phyloP scores from a whole-genome alignment of 2,329 filamentous ascomycete genomes.

The Cytospora piceicola region DNA sequence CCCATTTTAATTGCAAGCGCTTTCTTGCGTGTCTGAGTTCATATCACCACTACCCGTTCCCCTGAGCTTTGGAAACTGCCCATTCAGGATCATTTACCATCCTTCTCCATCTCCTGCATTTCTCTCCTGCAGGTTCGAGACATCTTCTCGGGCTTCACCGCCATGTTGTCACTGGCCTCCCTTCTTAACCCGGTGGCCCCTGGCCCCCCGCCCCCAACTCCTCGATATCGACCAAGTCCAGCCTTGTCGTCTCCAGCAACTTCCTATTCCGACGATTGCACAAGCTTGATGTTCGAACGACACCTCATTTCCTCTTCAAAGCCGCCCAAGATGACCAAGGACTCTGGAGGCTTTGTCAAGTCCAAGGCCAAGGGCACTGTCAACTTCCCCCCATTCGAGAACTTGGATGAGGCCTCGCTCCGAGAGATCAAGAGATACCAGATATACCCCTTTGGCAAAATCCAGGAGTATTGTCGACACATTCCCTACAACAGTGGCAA shows the following conservation, averaged over 20 bases:
- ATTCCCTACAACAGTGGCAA: slow-evolving; percentile 96
- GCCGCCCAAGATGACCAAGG: slow-evolving; percentile 65
- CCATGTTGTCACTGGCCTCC: slow-evolving; percentile 68
- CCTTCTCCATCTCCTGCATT: slow-evolving; percentile 40
- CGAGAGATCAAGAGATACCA: slow-evolving; percentile 65
- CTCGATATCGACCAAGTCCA: slow-evolving; percentile 49
- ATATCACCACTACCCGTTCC: slow-evolving; percentile 31
- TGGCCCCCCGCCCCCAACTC: slow-evolving; percentile 43
- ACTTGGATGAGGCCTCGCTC: slow-evolving; percentile 59
- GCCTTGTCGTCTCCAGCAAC: slow-evolving; percentile 42
- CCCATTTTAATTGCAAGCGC: slow-evolving; percentile 38
- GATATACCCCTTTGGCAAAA: slow-evolving; percentile 68
- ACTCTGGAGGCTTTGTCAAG: slow-evolving; percentile 64
- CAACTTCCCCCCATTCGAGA: slow-evolving; percentile 76
- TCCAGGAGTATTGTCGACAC: slow-evolving; percentile 66
- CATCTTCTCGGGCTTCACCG: slow-evolving; percentile 41
- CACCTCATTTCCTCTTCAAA: slow-evolving; percentile 41
- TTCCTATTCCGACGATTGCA: slow-evolving; percentile 41
- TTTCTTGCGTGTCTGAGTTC: slow-evolving; percentile 40
- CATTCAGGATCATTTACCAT: slow-evolving; percentile 34
- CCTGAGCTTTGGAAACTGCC: slow-evolving; percentile 16
- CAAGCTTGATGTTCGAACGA: slow-evolving; percentile 35
- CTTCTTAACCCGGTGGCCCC: slow-evolving; percentile 66
- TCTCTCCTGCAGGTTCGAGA: slow-evolving; percentile 53
- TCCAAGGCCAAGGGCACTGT: slow-evolving; percentile 67